Percentiles rank a stretch among this genome's conserved stretches.
phyloP scores from a whole-genome alignment of 2,329 filamentous ascomycete genomes.

The Aspergillus sp. region DNA sequence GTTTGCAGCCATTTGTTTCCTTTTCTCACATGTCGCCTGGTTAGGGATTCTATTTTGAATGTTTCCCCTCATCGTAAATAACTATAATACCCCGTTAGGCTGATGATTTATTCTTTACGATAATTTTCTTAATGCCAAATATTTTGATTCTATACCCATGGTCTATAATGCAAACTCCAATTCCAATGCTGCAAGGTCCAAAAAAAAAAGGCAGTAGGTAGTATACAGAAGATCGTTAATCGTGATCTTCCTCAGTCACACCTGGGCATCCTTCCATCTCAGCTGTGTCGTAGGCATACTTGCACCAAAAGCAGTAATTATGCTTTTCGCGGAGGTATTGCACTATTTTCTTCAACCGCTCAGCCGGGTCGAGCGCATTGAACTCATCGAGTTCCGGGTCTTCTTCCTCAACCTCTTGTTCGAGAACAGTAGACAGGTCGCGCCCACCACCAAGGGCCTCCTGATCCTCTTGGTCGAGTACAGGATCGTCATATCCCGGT shows the following conservation, averaged over 20 bases:
- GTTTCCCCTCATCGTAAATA: conserved; percentile 3
- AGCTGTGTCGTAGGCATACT: conserved; percentile 66
- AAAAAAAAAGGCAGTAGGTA: conserved; percentile 1
- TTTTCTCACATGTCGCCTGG: neutral
- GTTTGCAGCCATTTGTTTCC: neutral
- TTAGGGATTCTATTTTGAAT: neutral
- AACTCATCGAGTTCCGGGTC: conserved; percentile 80
- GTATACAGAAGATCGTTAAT: conserved; percentile 42
- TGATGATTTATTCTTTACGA: conserved; percentile 1
- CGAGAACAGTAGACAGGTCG: conserved; percentile 36
- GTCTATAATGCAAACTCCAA: neutral
- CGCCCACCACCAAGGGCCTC: conserved; percentile 64
- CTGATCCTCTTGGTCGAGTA: conserved; percentile 72
- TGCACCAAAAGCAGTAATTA: conserved; percentile 96
- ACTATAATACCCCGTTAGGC: conserved; percentile 12
- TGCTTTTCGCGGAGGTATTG: conserved; percentile 68
- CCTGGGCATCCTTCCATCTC: conserved; percentile 91
- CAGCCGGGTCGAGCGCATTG: conserved; percentile 64
- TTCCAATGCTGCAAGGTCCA: conserved; percentile 1
- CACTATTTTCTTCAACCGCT: conserved; percentile 68
- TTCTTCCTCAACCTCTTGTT: conserved; percentile 66
- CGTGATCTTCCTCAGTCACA: conserved; percentile 77
- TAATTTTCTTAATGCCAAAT: neutral
- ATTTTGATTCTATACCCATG: neutral
- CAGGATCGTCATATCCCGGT: conserved; percentile 66